phyloP scores from a whole-genome alignment of 768 basidiomycete genomes.

The Tricholoma terreum region DNA sequence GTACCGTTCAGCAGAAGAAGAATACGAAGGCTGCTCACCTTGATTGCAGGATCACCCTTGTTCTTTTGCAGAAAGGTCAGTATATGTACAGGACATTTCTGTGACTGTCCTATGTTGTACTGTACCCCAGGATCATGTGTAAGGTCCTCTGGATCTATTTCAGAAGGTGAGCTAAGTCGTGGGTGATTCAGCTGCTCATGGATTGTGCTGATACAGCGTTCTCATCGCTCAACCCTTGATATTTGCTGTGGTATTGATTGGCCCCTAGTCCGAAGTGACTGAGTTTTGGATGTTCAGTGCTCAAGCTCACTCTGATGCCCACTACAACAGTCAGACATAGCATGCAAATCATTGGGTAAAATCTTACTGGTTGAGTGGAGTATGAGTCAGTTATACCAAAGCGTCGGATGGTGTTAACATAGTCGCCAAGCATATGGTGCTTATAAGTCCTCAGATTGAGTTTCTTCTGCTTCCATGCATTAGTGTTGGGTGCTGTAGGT shows the following conservation, averaged over 20 bases:
- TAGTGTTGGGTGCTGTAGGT: neutral
- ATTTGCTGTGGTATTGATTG: neutral
- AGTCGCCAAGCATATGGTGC: neutral
- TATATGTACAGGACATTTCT: too few species aligned
- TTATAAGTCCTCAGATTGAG: conserved; percentile 2
- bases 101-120: too few species aligned
- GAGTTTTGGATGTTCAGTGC: conserved; percentile 8
- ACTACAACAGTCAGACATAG: neutral
- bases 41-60: too few species aligned
- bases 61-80: too few species aligned
- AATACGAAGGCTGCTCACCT: too few species aligned
- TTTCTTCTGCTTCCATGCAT: neutral
- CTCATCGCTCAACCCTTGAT: neutral
- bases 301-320: conserved; percentile 10
- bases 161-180: neutral
- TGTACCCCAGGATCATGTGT: too few species aligned
- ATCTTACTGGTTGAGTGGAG: neutral
- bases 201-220: neutral
- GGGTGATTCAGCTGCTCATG: neutral
- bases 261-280: conserved; percentile 17
- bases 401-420: neutral
- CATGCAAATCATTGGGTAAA: neutral
- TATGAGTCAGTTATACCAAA: neutral
- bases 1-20: too few species aligned
- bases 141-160: too few species aligned